phyloP scores from a whole-genome alignment of 345 rosid species.

The Salix exigua region DNA sequence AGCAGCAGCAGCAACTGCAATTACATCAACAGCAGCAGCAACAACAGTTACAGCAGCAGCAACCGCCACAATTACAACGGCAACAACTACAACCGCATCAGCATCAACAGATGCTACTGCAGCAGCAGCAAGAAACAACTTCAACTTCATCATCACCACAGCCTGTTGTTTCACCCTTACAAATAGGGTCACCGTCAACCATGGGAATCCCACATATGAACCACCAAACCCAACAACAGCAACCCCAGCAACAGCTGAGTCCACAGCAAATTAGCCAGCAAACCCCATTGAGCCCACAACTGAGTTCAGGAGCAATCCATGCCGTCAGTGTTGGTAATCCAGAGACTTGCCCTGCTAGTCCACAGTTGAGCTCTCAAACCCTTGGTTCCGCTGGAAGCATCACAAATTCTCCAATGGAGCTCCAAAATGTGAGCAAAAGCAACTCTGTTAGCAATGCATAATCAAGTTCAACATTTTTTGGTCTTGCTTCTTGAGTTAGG shows the following conservation, averaged over 20 bases:
- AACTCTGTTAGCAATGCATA: constrained; percentile 45
- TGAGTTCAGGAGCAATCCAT: constrained; percentile 78
- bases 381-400: constrained; percentile 90
- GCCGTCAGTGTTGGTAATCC: constrained; percentile 70
- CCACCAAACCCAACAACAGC: constrained; percentile 51
- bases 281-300: constrained; percentile 86
- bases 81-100: constrained; percentile 33
- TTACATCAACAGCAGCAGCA: constrained; percentile 35
- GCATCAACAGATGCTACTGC: constrained; percentile 28
- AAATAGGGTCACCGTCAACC: constrained; percentile 69
- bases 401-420: constrained; percentile 85
- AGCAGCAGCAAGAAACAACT: constrained; percentile 42
- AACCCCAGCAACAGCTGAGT: constrained; percentile 64
- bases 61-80: constrained; percentile 8
- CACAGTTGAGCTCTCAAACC: constrained; percentile 92
- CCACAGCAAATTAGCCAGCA: constrained; percentile 86
- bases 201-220: constrained; percentile 59
- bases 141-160: constrained; percentile 63
- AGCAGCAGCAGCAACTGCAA: constrained; percentile 15
- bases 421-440: constrained; percentile 78
- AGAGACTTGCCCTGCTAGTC: constrained; percentile 86
- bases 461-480: background rate
- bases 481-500: background rate
- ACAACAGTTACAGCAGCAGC: constrained; percentile 24
- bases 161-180: constrained; percentile 75